Evolutionary conservation across 441 rosid genomes (phyloP).

Genomic region (Manihot esculenta): DNA sequence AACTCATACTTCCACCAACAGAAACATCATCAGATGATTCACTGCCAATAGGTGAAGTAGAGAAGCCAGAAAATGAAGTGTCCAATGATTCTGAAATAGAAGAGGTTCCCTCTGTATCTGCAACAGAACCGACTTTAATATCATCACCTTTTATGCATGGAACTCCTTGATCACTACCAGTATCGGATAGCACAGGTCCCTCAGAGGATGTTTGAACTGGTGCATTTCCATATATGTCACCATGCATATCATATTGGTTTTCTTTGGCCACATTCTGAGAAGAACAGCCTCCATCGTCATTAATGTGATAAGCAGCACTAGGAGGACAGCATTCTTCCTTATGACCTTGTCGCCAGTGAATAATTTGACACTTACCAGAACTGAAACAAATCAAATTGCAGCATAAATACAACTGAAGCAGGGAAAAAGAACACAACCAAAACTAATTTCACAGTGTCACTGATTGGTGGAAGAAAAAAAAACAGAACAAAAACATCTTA

Average conservation of each 20-base stretch:
- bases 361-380: constrained; percentile 87
- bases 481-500: not conserved
- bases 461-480: no score
- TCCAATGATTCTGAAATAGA: constrained; percentile 57
- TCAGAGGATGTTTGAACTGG: constrained; percentile 31
- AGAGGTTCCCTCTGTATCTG: constrained; percentile 43
- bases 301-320: constrained; percentile 22
- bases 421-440: not conserved
- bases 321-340: constrained; percentile 79
- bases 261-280: constrained; percentile 31
- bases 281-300: constrained; percentile 39
- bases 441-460: no score
- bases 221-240: constrained; percentile 30
- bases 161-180: constrained; percentile 34
- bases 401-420: constrained; percentile 2
- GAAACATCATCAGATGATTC: constrained; percentile 78
- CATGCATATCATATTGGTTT: constrained; percentile 22
- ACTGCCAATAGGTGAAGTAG: constrained; percentile 38
- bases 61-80: constrained; percentile 72
- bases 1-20: constrained; percentile 54
- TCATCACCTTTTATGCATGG: constrained; percentile 31
- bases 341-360: constrained; percentile 98
- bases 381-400: constrained; percentile 39
- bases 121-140: constrained; percentile 38
- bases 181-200: constrained; percentile 33